Evolutionary conservation across 257 asterid genomes (phyloP).

Genomic region (Osmanthus fragrans): DNA sequence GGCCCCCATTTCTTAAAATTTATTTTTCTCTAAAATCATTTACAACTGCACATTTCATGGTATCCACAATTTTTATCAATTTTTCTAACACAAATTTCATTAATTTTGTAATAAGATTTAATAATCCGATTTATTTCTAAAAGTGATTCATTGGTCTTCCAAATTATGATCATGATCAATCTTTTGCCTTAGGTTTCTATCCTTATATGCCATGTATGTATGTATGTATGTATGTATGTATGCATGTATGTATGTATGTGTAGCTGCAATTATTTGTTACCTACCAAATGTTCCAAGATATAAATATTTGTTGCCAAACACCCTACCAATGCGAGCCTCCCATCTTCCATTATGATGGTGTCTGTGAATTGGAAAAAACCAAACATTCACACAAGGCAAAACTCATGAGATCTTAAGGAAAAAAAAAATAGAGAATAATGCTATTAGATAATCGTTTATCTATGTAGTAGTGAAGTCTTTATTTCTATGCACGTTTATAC

Average conservation of each 20-base stretch:
- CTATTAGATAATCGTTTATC: background rate
- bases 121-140: too few species aligned
- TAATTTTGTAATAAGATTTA: too few species aligned
- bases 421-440: background rate
- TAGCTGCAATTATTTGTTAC: conserved; percentile 13
- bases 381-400: background rate
- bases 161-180: background rate
- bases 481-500: too few species aligned
- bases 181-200: too few species aligned
- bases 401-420: background rate
- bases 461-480: too few species aligned
- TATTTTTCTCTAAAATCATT: too few species aligned
- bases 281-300: conserved; percentile 95
- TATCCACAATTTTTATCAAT: too few species aligned
- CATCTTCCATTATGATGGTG: conserved; percentile 99
- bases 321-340: conserved; percentile 98
- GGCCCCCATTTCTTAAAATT: too few species aligned
- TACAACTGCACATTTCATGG: too few species aligned
- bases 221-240: background rate
- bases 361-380: conserved; percentile 30
- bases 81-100: too few species aligned
- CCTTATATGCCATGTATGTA: too few species aligned
- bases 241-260: background rate
- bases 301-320: conserved; percentile 92
- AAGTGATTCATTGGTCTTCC: background rate